Base-by-base conservation (phyloP, 2,329 filamentous ascomycete genomes). In the Fusarium sulawesiense region DNA sequence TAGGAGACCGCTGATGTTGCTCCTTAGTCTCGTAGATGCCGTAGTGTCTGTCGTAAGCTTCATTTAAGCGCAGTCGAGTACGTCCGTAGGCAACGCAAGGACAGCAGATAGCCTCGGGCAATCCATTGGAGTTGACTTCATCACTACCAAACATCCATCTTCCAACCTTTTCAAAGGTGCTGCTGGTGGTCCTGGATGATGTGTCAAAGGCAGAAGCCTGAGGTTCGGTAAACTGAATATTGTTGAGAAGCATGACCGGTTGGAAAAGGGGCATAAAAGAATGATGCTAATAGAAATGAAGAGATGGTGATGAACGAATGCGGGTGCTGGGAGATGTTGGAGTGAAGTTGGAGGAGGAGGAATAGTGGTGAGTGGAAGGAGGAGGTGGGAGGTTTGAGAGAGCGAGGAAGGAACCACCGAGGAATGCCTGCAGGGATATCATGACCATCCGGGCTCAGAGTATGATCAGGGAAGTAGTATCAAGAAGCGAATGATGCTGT, bases 1-100 rank as follows among this genome's bases (percentile, higher is more conserved):
- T 12, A 9, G 54, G 54, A 30, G 64, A 29, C 16, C 30, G 41
- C 40, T 42, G 55, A 41, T 49, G 37, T 29, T 55, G 29, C 37
- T 41, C 27, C 20, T 30, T 42, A 41, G 59, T 37, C 11, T 54
- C 47, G n/a, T n/a, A 32, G 53, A 45, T 42, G 42, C 67, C 57
- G 6, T 60, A 32, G 34, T n/a, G 11, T 46, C 25, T 25, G 34
- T 59, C 18, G 4, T 6, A 4, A 34, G 56, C 61, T 18, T 37
- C 23, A 5, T 45, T 23, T 7, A 66, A 49, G n/a, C 51, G 56
- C 47, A 29, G n/a, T n/a, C 37, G 44, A n/a, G 51, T 16, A 25
- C 64, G 64, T 9, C 56, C 56, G 34, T 62, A 67, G 8, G 56
- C 62, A 9, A 61, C 9, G 10, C 64, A 67, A 23, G 64, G 56